These are phyloP conservation scores for bread wheat (Triticum aestivum) DNA, from an alignment of 176 grass and related monocot species.

Conservation along the genomic window IWGSC_CS_RefSeq_v2.1 NC_057800.1:1240113-1240612, in stretches of 20 bases:
- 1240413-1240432: neutral
- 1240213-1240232: conserved; percentile 95
- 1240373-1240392: neutral
- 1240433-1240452: conserved; percentile 5
- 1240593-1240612: neutral
- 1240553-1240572: neutral
- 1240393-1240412: conserved; percentile 3
- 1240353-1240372: neutral
- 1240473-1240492: neutral
- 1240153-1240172: conserved; percentile 6
- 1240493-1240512: neutral
- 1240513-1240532: neutral
- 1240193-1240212: conserved; percentile 96
- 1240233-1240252: conserved; percentile 85
- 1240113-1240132: neutral
- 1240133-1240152: neutral
- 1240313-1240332: neutral
- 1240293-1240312: conserved; percentile 51
- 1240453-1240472: conserved; percentile 9
- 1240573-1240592: neutral
- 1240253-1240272: conserved; percentile 87
- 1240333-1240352: conserved; percentile 21
- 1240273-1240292: conserved; percentile 76
- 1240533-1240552: neutral
- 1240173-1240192: conserved; percentile 77